Base-by-base conservation (phyloP, 176 grass and related monocot species). In the Avena sativa region DNA sequence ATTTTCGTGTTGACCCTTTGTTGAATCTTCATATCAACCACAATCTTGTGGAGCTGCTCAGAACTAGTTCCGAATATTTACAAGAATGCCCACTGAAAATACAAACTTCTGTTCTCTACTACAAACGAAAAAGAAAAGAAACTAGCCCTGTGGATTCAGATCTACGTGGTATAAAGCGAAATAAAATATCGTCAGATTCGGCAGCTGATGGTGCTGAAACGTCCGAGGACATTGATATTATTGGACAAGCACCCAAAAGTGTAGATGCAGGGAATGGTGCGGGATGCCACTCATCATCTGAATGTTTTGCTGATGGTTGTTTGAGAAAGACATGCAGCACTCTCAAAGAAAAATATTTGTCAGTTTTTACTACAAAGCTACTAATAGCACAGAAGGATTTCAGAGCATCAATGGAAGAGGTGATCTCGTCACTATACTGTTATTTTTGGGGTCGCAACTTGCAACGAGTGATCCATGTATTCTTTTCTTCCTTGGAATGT, bases 1-100 rank as follows among this genome's bases (percentile, higher is more conserved):
- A 98, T 92, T 98, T 98, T 75, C 89, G 92, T 78, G 86, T 98
- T 83, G 96, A 98, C 79, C 93, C 92, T 79, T 87, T 98, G 44
- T 84, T 98, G 88, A 98, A 92, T 90, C 96, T 98, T 82, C 96
- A 95, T 91, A 94, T 95, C 79, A 93, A 98, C 79, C 90, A 98
- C 83, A 95, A 98, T 86, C 86, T 98, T 49, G 88, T 90, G 48
- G 93, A 98, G 84, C 51, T 95, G 26, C 90, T 95, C 74, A 89
- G 79, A 57, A 81, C 43, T 81, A 91, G 86, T 86, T 90, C 96
- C 64, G 96, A 94, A 64, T 95, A 86, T 94, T 84, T 89, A 85
- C 82, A 80, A 46, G 85, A 91, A 80, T 98, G 96, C 70, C 90
- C 84, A 79, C 80, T 87, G 86, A 93, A 89, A 85, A 81, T 43